phyloP scores from a whole-genome alignment of 1,284 basidiomycete genomes.

The Kwoniella shivajii region DNA sequence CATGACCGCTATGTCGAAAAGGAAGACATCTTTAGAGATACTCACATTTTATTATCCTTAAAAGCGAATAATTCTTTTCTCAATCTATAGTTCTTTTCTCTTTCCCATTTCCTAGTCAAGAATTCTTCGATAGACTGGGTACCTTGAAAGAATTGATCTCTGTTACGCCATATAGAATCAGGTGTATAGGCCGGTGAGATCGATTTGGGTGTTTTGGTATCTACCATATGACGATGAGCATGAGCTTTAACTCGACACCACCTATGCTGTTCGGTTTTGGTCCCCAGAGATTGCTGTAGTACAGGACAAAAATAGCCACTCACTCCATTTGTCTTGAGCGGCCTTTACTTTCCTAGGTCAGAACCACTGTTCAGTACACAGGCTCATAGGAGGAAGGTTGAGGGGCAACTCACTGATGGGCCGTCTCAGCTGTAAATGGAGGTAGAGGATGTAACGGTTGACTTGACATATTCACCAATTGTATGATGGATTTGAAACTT shows the following conservation, averaged over 20 bases:
- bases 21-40: too few species aligned
- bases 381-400: not conserved
- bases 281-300: not conserved
- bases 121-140: constrained; percentile 59
- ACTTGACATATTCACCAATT: not conserved
- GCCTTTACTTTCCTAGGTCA: constrained; percentile 44
- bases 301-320: too few species aligned
- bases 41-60: constrained; percentile 63
- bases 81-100: constrained; percentile 58
- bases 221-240: constrained; percentile 8
- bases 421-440: constrained; percentile 32
- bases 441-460: constrained; percentile 21
- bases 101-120: constrained; percentile 62
- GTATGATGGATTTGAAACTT: too few species aligned
- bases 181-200: constrained; percentile 60
- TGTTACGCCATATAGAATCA: constrained; percentile 65
- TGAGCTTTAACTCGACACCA: not conserved
- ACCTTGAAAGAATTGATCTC: constrained; percentile 61
- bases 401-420: constrained; percentile 19
- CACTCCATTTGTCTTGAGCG: constrained; percentile 51
- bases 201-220: constrained; percentile 38
- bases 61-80: constrained; percentile 65
- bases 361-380: not conserved
- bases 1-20: too few species aligned
- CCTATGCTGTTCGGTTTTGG: not conserved